Evolutionary conservation across 1,284 basidiomycete genomes (phyloP), one percentile per base, ranked within the genome.

Genomic region (Trichosporon sp.): DNA sequence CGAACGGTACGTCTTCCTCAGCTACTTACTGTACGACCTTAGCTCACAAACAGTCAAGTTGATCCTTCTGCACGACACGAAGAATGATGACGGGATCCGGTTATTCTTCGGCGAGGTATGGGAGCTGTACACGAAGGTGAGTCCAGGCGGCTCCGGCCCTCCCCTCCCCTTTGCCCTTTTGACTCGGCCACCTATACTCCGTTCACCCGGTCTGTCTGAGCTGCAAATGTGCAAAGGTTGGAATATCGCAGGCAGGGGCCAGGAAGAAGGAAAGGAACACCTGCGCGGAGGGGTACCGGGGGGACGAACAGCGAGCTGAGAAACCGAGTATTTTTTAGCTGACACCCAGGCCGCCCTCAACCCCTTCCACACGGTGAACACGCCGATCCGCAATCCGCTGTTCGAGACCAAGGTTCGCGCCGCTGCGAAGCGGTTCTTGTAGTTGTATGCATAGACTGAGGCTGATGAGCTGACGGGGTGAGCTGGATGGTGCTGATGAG

Each of bases 1-100:
- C 94, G 2, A 92, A 91, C 74, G 96, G 95, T 97, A 84, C 85
- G 93, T 11, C 11, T 5, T 19, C 10, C 14, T 26, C 19, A 12
- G 16, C 21, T 3, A 4, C 21, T n/a, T 35, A 40, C 12, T 40
- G 38, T 10, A 40, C 38, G 8, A 40, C 38, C 11, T 40, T 40
- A 63, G 59, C 59, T 63, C 16, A 63, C 59, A n/a, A 16, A 59
- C 66, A 84, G 81, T 81, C 72, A 96, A 96, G 84, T 91, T 98
- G 80, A 87, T 98, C 69, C 85, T 98, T 72, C 85, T 98, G 71
- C 96, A 97, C 84, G 95, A 98, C 83, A 87, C 88, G 19, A 96
- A 93, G 87, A 97, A 96, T 85, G 96, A 98, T 84, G 96, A 98
- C 68, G 94, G 94, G 5, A 96, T 98, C 83, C 88, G 90, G 73